phyloP scores from a whole-genome alignment of 192 early-diverging fungal genomes.

The Coemansia sp. region DNA sequence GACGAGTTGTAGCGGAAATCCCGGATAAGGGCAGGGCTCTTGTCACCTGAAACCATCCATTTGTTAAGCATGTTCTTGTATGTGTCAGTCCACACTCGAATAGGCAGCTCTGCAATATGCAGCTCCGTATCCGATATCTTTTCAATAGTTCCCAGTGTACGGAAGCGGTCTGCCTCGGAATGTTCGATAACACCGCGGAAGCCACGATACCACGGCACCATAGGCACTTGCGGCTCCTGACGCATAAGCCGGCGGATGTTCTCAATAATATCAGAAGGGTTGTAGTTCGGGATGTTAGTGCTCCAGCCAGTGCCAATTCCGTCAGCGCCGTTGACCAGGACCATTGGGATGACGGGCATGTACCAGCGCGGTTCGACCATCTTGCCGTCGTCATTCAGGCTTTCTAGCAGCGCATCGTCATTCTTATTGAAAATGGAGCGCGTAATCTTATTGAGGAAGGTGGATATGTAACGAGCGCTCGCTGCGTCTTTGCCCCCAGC shows the following conservation, averaged over 20 bases:
- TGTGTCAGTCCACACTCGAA: constrained; percentile 81
- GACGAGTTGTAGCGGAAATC: constrained; percentile 58
- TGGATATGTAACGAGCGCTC: constrained; percentile 96
- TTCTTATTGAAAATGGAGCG: constrained; percentile 73
- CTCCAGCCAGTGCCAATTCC: constrained; percentile 97
- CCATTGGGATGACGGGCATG: constrained; percentile 89
- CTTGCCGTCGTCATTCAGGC: constrained; percentile 86
- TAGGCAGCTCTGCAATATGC: constrained; percentile 86
- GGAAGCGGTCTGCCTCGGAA: constrained; percentile 60
- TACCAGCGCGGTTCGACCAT: constrained; percentile 95
- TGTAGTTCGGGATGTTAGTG: constrained; percentile 78
- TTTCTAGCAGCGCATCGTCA: constrained; percentile 81
- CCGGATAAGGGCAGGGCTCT: constrained; percentile 63
- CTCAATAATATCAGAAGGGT: constrained; percentile 83
- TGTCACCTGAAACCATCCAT: constrained; percentile 74
- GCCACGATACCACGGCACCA: constrained; percentile 94
- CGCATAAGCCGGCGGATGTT: constrained; percentile 82
- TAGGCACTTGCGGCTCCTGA: constrained; percentile 64
- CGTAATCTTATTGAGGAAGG: constrained; percentile 68
- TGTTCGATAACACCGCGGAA: constrained; percentile 77
- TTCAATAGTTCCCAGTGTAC: constrained; percentile 65
- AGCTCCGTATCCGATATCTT: constrained; percentile 75
- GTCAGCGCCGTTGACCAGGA: constrained; percentile 88
- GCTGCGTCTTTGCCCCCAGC: constrained; percentile 92
- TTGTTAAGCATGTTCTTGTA: constrained; percentile 84